A percentile compares a stretch with the other conserved stretches of the same genome.
Evolutionary conservation across 257 asterid species (phyloP).

Genomic region (Penstemon barbatus): DNA sequence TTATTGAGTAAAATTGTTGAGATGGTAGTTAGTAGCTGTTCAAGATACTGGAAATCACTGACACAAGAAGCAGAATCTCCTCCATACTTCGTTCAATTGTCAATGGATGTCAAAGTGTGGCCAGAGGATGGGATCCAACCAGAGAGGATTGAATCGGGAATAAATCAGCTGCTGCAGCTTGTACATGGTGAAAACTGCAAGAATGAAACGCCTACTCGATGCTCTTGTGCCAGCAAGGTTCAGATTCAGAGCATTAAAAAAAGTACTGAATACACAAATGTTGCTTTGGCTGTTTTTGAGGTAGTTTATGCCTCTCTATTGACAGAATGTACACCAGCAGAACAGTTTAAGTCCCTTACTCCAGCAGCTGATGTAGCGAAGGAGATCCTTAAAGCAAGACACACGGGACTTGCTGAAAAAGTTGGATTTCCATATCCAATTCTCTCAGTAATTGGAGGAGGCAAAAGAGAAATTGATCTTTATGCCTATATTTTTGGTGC

Average conservation of each 20-base stretch:
- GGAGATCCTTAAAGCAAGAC: constrained; percentile 69
- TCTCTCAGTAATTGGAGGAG: constrained; percentile 89
- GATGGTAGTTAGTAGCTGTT: constrained; percentile 56
- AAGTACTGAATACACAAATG: constrained; percentile 54
- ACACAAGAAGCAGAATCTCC: constrained; percentile 99
- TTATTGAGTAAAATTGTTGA: constrained; percentile 41
- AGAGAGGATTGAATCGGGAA: constrained; percentile 94
- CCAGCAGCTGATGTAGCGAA: constrained; percentile 96
- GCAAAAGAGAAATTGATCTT: constrained; percentile 92
- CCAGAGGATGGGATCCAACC: constrained; percentile 99
- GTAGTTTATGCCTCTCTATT: constrained; percentile 76
- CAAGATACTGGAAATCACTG: constrained; percentile 93
- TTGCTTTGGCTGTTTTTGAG: constrained; percentile 92
- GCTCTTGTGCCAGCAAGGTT: constrained; percentile 87
- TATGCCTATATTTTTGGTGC: constrained; percentile 95
- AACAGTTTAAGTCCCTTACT: constrained; percentile 78
- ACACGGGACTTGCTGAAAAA: constrained; percentile 52
- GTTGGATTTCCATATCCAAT: constrained; percentile 77
- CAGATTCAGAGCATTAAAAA: constrained; percentile 91
- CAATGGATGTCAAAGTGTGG: constrained; percentile 86
- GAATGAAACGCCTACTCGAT: constrained; percentile 45
- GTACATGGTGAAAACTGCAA: constrained; percentile 78
- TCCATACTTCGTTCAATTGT: constrained; percentile 94
- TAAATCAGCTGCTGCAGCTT: constrained; percentile 69
- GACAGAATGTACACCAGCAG: constrained; percentile 60